phyloP scores from a whole-genome alignment of 257 asterid genomes.

The Gentiana dahurica region DNA sequence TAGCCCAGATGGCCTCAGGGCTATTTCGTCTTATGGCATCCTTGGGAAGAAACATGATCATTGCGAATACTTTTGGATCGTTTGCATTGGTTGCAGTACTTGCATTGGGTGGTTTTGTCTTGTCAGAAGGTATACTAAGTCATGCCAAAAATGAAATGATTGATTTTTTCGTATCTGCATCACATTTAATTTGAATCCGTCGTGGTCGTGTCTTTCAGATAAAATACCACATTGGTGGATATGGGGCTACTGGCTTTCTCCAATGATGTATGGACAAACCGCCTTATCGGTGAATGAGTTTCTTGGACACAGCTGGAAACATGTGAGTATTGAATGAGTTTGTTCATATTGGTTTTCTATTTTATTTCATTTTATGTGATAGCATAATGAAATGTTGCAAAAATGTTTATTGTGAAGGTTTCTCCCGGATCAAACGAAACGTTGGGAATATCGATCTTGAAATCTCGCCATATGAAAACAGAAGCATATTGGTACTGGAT shows the following conservation, averaged over 20 bases:
- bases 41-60: conserved; percentile 48
- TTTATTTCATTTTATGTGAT: not conserved
- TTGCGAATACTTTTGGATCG: conserved; percentile 65
- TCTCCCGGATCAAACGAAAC: conserved; percentile 39
- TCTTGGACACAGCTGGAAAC: conserved; percentile 67
- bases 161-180: not conserved
- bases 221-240: conserved; percentile 55
- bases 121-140: conserved; percentile 50
- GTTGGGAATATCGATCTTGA: conserved; percentile 41
- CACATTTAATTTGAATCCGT: not conserved
- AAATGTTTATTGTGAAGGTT: conserved; percentile 20
- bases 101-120: conserved; percentile 59
- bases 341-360: not conserved
- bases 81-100: conserved; percentile 42
- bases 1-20: conserved; percentile 38
- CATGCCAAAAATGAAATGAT: not conserved
- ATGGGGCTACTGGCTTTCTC: conserved; percentile 93
- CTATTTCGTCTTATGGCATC: conserved; percentile 59
- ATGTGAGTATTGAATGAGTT: conserved; percentile 20
- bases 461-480: conserved; percentile 43
- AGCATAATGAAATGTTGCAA: not conserved
- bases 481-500: conserved; percentile 79
- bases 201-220: conserved; percentile 1
- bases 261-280: conserved; percentile 83
- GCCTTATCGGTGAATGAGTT: conserved; percentile 85